These are phyloP conservation scores for Paecilomyces niveus DNA, from an alignment of 2,329 filamentous ascomycete species.

Conservation along the genomic window DNA sequence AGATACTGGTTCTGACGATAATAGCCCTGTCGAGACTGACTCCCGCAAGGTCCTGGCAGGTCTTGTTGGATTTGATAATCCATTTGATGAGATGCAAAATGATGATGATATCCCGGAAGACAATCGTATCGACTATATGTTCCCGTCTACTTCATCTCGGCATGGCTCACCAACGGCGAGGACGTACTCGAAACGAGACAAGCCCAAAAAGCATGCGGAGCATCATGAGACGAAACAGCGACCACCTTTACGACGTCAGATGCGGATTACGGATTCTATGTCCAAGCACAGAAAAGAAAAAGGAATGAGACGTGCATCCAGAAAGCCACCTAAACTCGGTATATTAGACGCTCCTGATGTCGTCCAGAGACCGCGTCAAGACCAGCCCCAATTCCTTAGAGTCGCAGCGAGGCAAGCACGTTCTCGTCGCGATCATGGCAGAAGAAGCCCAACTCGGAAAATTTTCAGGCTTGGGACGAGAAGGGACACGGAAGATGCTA, in stretches of 20 bases:
- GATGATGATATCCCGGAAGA: conserved; percentile 33
- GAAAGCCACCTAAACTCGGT: conserved; percentile 30
- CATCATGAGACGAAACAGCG: conserved; percentile 10
- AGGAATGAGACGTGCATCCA: conserved; percentile 15
- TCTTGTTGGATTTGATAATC: conserved; percentile 14
- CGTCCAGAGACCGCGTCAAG: conserved; percentile 14
- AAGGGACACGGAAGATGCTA: conserved; percentile 50
- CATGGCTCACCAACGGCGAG: conserved; percentile 9
- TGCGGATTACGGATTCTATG: conserved; percentile 27
- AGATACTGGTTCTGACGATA: conserved; percentile 24
- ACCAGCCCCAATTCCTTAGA: conserved; percentile 48
- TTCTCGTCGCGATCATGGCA: conserved; percentile 40
- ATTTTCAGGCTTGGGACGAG: conserved; percentile 45
- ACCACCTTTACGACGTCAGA: conserved; percentile 24
- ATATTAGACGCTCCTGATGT: conserved; percentile 46
- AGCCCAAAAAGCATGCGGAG: conserved; percentile 1
- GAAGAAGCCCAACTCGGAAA: conserved; percentile 47
- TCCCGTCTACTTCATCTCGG: conserved; percentile 21
- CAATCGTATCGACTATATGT: conserved; percentile 37
- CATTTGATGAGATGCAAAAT: conserved; percentile 14
- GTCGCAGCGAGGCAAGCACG: conserved; percentile 49
- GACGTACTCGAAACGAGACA: conserved; percentile 13
- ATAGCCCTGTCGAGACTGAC: conserved; percentile 8
- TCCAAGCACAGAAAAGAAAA: conserved; percentile 10
- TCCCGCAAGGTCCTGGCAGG: conserved; percentile 8